Evolutionary conservation across 2,329 filamentous ascomycete species (phyloP), one percentile per base, ranked within the genome.

Genomic region (Phyllosticta citrichinensis): DNA sequence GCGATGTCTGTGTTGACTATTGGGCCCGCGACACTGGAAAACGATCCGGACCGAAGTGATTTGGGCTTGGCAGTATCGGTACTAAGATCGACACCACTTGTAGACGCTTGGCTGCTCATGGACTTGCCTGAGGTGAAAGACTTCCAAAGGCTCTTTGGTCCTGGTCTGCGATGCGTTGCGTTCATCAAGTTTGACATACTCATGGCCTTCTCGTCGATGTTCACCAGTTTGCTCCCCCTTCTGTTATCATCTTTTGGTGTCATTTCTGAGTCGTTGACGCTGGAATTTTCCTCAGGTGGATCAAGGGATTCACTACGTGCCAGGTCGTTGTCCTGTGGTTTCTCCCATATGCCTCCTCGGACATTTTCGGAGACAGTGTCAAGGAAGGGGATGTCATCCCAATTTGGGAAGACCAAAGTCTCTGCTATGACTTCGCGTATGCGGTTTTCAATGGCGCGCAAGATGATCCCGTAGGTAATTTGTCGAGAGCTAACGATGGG

Each of bases 351-450:
- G 0, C 94, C 94, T 11, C 93, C 94, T 66, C 94, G 83, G 80
- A 90, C 91, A 20, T 79, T 76, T 71, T 96, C 91, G 61, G 83
- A 79, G 61, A 86, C 81, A 0, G 91, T 97, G 67, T 88, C 85
- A 70, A 91, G 87, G 73, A 99, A 97, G 0, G 94, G 91, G 24
- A 91, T 82, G 71, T 99, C 94, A 65, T 99, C 94, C 93, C 94
- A 99, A 70, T 96, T 96, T 0, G 94, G 94, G 61, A 87, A 79
- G 2, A 99, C 94, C 20, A 97, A 74, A 1, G 91, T 96, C 75
- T 99, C 94, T 10, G 88, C 89, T 63, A 99, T 82, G 9, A 97
- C 91, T 73, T 97, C 92, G 69, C 95, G 89, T 71, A 99, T 97
- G 56, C 91, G 83, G 69, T 89, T 96, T 74, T 99, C 94, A 62